phyloP scores from a whole-genome alignment of 208 protist species.

The Acanthamoeba castellanii region DNA sequence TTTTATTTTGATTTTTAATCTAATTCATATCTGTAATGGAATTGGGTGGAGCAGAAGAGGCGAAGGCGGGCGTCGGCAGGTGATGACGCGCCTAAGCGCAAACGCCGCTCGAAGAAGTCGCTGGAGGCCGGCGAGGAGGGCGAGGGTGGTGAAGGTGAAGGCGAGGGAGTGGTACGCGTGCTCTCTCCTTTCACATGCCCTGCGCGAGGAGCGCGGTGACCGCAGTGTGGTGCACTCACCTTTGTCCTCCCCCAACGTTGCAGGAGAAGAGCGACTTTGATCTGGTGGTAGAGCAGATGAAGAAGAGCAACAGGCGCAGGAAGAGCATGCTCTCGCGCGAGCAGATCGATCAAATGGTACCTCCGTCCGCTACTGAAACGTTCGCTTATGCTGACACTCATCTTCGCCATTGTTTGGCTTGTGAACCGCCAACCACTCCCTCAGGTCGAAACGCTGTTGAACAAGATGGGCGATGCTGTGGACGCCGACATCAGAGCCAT shows the following conservation, averaged over 20 bases:
- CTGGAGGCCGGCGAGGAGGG: background rate
- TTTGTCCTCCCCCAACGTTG: background rate
- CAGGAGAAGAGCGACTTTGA: constrained; percentile 55
- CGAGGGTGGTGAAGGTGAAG: background rate
- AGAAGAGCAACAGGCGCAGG: constrained; percentile 53
- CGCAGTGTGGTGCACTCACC: background rate
- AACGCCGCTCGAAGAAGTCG: background rate
- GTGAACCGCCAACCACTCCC: too few relatives aligned
- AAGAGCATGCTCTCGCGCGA: background rate
- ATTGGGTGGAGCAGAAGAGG: background rate
- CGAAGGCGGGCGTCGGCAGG: background rate
- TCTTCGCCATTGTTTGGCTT: background rate
- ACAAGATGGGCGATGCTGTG: constrained; percentile 65
- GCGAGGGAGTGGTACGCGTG: background rate
- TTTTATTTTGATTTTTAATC: background rate
- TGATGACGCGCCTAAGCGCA: background rate
- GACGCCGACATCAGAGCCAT: constrained; percentile 19
- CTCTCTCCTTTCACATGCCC: background rate
- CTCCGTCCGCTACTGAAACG: background rate
- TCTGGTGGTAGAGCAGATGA: constrained; percentile 47
- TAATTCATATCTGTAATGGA: background rate
- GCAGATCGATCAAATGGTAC: constrained; percentile 30
- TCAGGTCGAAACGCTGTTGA: background rate
- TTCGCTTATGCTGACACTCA: background rate
- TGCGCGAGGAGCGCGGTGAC: too few relatives aligned